Base-by-base conservation (phyloP, 306 rosid species). In the Corylus americana region DNA sequence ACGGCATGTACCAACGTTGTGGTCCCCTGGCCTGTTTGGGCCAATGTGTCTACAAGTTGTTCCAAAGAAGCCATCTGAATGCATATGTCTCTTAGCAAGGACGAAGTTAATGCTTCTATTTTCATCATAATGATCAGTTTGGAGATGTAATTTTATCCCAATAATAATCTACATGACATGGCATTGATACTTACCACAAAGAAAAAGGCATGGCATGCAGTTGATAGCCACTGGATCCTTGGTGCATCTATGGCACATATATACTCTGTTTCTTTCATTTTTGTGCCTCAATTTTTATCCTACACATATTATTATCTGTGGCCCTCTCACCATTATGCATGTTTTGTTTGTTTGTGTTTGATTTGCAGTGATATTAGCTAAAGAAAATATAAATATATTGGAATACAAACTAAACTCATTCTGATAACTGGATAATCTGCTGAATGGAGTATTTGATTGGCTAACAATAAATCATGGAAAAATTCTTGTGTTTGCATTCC, bases 1-100 rank as follows among this genome's bases (percentile, higher is more conserved):
- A 74, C 55, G 59, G 80, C 75, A 62, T 35, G n/a, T 53, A 70
- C 53, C 68, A 55, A 67, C 78, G 49, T 53, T 29, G 53, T 27
- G 55, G 70, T 72, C 42, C 53, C 70, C 14, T 4, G n/a, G 63
- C 45, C 45, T 64, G 74, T 44, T 27, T 66, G 42, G 25, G n/a
- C 1, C 22, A 7, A 20, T 11, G 35, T 58, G 39, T 39, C 53
- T 18, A 74, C 71, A 25, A 14, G 71, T 74, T 64, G 70, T 49
- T 58, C 16, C 50, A 39, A 75, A 22, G 79, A 62, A 76, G 72
- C 25, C 14, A 50, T 42, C 50, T 47, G 53, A 55, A 73, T 31
- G 66, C 51, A n/a, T 5, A 14, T 27, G 51, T 14, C 48, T 51
- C 6, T 73, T 73, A 47, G 13, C 13, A 50, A 49, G 5, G 42